Base-by-base conservation (phyloP, 2,329 filamentous ascomycete species). In the Neonectria coccinea region DNA sequence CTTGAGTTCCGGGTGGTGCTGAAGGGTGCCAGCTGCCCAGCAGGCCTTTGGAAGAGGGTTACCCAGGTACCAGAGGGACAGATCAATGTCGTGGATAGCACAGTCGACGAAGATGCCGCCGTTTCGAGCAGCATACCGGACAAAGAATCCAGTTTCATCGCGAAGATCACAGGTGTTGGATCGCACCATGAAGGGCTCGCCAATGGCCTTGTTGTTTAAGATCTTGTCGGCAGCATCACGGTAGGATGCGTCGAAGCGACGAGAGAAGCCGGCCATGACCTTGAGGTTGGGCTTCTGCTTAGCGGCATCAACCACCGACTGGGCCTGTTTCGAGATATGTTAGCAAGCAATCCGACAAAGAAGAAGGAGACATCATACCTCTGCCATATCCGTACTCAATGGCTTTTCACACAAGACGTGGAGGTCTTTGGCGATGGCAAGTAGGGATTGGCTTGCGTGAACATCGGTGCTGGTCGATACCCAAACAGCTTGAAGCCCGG, bases 31-130 rank as follows among this genome's bases (percentile, higher is more conserved):
- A 0, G 60, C 59, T 0, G 69, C 68, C 59, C 67, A 70, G 18
- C 62, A 64, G 0, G 66, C 64, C 33, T 71, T 70, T 3, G 69
- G 66, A 0, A 64, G 20, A 0, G 66, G 64, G 16, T 69, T 64
- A 1, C 70, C 70, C 2, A 77, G 64, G 51, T 75, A 77, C 75
- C 75, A 77, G 11, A 77, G 64, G 0, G 74, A 69, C 1, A 77
- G 52, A 27, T 77, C 75, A 0, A 92, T 91, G 72, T 92, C 89
- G 78, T 91, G 89, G 71, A 91, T 87, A 44, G 86, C 87, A 78
- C 87, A 89, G 79, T 92, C 89, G 57, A 91, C 89, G 68, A 92
- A 91, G 72, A 91, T 90, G 4, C 89, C 89, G 31, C 89, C 89
- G 1, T 81, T 85, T 77, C 85, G 88, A 61, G 87, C 80, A 2